These are phyloP conservation scores for Wickerhamiella galacta DNA, from an alignment of 805 yeast species.

Conservation along the genomic window DNA sequence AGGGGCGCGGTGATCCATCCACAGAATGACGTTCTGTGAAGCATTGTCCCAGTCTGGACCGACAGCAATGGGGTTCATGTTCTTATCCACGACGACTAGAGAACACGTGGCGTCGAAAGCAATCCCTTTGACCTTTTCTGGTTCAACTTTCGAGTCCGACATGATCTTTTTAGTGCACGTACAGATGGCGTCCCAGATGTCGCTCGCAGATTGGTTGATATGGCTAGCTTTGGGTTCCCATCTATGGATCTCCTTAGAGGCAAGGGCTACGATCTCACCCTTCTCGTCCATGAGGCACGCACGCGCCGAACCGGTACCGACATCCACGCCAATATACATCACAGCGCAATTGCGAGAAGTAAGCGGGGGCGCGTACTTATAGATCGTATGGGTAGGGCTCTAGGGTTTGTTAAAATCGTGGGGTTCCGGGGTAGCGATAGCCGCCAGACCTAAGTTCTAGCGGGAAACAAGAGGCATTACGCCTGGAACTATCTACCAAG, in stretches of 20 bases:
- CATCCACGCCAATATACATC: conserved; percentile 67
- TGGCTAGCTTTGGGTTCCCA: conserved; percentile 29
- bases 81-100: conserved; percentile 59
- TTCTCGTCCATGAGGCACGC: conserved; percentile 77
- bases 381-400: not conserved
- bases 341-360: too few species aligned
- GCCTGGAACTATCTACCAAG: too few species aligned
- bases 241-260: conserved; percentile 64
- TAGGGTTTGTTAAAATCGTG: not conserved
- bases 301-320: conserved; percentile 96
- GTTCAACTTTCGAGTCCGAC: conserved; percentile 57
- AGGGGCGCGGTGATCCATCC: conserved; percentile 98
- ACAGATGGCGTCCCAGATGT: conserved; percentile 77
- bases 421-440: not conserved
- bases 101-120: conserved; percentile 98
- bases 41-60: conserved; percentile 74
- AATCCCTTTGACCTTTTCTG: conserved; percentile 56
- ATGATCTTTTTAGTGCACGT: conserved; percentile 63
- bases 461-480: too few species aligned
- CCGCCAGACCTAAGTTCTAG: not conserved
- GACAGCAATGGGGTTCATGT: conserved; percentile 62
- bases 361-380: not conserved
- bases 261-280: conserved; percentile 58
- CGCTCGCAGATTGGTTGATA: conserved; percentile 69
- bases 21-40: conserved; percentile 69